Evolutionary conservation across 2,329 filamentous ascomycete genomes (phyloP).

Genomic region (Hymenoscyphus occultus): DNA sequence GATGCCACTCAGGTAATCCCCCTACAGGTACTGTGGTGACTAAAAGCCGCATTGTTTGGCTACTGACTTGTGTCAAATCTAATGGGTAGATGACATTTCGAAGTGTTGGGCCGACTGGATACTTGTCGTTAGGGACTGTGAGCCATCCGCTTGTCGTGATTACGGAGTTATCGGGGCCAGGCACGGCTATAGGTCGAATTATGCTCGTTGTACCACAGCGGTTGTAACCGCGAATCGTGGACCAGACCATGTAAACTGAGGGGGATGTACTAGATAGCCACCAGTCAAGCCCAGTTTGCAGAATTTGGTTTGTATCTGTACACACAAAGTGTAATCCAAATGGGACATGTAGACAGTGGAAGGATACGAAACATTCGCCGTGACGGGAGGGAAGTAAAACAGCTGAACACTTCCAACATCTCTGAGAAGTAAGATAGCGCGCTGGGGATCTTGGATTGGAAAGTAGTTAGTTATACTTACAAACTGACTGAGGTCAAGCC

Average conservation of each 20-base stretch:
- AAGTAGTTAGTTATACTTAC: too few relatives aligned
- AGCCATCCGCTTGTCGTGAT: too few relatives aligned
- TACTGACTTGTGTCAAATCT: background rate
- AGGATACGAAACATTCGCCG: conserved; percentile 16
- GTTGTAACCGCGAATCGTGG: background rate
- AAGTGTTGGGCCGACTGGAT: conserved; percentile 2
- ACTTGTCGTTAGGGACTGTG: too few relatives aligned
- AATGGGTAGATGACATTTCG: background rate
- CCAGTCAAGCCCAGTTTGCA: background rate
- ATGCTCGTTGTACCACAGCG: background rate
- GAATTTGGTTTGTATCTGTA: background rate
- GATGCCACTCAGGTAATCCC: too few relatives aligned
- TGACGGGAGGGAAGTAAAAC: conserved; percentile 21
- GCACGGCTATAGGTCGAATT: too few relatives aligned
- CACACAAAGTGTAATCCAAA: conserved; percentile 9
- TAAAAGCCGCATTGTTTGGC: background rate
- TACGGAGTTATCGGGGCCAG: too few relatives aligned
- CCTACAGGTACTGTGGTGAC: too few relatives aligned
- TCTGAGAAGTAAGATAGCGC: background rate
- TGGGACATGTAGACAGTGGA: conserved; percentile 18
- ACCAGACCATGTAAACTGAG: conserved; percentile 7
- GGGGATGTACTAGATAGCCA: conserved; percentile 2
- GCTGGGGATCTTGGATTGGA: too few relatives aligned
- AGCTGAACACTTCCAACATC: conserved; percentile 7
- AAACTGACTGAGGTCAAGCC: too few relatives aligned